phyloP scores from a whole-genome alignment of 495 filamentous ascomycete species.

The Podospora comata region DNA sequence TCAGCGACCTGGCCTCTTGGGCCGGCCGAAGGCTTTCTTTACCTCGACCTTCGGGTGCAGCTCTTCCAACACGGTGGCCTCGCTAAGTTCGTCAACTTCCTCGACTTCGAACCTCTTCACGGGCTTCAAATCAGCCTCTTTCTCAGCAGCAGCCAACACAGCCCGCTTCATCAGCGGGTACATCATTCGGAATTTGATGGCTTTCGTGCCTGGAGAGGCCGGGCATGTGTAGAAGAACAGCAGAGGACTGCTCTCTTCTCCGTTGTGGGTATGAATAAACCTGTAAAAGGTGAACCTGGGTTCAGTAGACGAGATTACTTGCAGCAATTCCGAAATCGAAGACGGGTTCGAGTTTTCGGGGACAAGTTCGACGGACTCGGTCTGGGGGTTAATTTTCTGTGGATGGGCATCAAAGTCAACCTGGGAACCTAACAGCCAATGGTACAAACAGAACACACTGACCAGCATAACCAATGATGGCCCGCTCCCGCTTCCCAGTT shows the following conservation, averaged over 20 bases:
- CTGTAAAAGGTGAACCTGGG: constrained; percentile 91
- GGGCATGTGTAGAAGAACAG: constrained; percentile 97
- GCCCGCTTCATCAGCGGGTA: constrained; percentile 80
- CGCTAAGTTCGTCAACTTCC: constrained; percentile 74
- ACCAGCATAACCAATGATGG: constrained; percentile 76
- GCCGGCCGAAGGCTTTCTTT: constrained; percentile 74
- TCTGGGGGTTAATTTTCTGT: constrained; percentile 69
- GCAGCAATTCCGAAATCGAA: constrained; percentile 48
- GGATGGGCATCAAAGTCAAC: not conserved
- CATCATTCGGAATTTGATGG: constrained; percentile 92
- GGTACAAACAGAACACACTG: constrained; percentile 31
- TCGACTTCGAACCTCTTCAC: constrained; percentile 67
- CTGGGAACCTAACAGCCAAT: no score
- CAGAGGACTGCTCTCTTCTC: constrained; percentile 58
- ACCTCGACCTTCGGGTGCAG: constrained; percentile 68
- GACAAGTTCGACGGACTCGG: constrained; percentile 75
- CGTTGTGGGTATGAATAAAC: constrained; percentile 54
- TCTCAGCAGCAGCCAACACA: constrained; percentile 63
- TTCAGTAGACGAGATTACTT: constrained; percentile 71
- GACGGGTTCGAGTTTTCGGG: constrained; percentile 47
- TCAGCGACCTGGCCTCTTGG: constrained; percentile 75
- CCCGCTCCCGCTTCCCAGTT: constrained; percentile 50
- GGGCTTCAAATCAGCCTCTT: constrained; percentile 66
- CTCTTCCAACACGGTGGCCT: constrained; percentile 65
- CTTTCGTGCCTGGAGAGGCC: constrained; percentile 54